Evolutionary conservation across 2,329 filamentous ascomycete species (phyloP), one percentile per base, ranked within the genome.

Genomic region (Fusarium albidum): DNA sequence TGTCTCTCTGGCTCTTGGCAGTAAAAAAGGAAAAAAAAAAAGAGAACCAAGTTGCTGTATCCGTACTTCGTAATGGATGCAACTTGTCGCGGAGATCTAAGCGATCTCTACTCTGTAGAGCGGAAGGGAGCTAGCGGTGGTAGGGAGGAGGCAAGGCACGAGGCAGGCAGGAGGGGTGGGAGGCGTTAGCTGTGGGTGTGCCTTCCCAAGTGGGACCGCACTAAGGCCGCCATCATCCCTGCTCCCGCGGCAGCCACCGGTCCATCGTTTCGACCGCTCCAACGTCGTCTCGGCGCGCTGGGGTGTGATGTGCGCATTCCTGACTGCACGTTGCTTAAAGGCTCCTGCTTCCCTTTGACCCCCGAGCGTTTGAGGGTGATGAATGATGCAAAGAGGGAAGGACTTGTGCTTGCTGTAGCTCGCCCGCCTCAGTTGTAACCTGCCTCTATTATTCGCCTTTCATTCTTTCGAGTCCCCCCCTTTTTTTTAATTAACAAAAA

Each of bases 191-290:
- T 56, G 45, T 51, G 49, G 44, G 46, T 50, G 58, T 62, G 44
- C 29, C 37, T 57, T 27, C 21, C 51, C 15, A 57, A 44, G 57
- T 49, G 52, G 53, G 52, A 45, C 48, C n/a, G n/a, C 40, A 41
- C 52, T 46, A 63, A 21, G 49, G 53, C 49, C 43, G 31, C 33
- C 35, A 41, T 34, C 54, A 67, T 66, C 65, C 65, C 61, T 67
- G 65, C 45, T 59, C 63, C 64, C 55, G 56, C 58, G 57, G 43
- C 27, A 59, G 63, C 65, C 64, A 61, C 60, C 52, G 54, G n/a
- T n/a, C n/a, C n/a, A n/a, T 49, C 56, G 61, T 61, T 60, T 41
- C 47, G 27, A 26, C 46, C 52, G n/a, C 28, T 65, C 57, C 60
- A 66, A 66, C 62, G n/a, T n/a, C n/a, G 64, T 59, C 53, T 54